phyloP scores from a whole-genome alignment of 192 early-diverging fungal genomes.

The Endogone sp. region DNA sequence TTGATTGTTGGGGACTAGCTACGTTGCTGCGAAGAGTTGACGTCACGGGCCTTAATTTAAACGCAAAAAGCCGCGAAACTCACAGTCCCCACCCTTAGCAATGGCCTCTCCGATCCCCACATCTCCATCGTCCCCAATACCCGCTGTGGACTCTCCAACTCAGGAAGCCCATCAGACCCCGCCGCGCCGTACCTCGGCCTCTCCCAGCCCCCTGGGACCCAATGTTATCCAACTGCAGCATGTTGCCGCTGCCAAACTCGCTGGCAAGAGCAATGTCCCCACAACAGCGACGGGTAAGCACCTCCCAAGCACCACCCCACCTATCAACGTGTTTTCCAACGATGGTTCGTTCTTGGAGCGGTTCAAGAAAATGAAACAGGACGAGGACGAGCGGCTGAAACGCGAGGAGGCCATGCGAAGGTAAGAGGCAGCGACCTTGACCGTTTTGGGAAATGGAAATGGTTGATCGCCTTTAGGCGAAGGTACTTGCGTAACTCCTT shows the following conservation, averaged over 20 bases:
- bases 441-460: background rate
- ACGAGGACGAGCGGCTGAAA: conserved; percentile 22
- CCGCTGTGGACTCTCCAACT: background rate
- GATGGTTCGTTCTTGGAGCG: conserved; percentile 25
- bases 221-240: background rate
- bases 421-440: conserved; percentile 2
- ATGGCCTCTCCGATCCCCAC: background rate
- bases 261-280: background rate
- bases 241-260: background rate
- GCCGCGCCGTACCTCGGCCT: background rate
- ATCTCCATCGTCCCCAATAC: background rate
- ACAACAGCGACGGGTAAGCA: conserved; percentile 6
- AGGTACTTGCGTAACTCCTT: background rate
- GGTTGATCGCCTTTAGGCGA: background rate
- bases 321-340: conserved; percentile 28
- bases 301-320: conserved; percentile 20
- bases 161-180: background rate
- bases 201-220: too few relatives aligned
- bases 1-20: too few relatives aligned
- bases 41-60: too few relatives aligned
- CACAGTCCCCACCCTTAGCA: background rate
- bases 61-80: too few relatives aligned
- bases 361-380: conserved; percentile 26
- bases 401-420: conserved; percentile 22
- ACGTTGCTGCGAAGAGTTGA: too few relatives aligned